A percentile compares a stretch with the other conserved stretches of the same genome.
These are phyloP conservation scores for Dactylellina leptospora DNA, from an alignment of 2,329 filamentous ascomycete genomes.

Conservation along the genomic window DNA sequence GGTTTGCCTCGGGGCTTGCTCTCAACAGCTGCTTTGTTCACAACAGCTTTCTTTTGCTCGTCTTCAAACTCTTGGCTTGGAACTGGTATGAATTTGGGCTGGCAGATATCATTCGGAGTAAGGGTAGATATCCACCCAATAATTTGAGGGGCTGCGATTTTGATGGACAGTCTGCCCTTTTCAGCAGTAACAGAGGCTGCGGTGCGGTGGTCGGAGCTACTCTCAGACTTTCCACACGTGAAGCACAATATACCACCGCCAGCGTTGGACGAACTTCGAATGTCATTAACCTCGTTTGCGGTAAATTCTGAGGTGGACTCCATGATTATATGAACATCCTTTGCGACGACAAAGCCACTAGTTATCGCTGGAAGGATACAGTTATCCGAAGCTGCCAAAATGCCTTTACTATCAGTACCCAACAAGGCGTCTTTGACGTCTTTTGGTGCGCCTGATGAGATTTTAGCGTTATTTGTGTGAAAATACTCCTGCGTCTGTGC, in stretches of 20 bases:
- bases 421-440: not conserved
- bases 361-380: not conserved
- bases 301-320: not conserved
- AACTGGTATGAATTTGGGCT: too few species aligned
- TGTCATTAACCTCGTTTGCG: not conserved
- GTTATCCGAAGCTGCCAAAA: not conserved
- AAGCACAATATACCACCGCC: not conserved
- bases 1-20: too few species aligned
- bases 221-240: not conserved
- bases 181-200: not conserved
- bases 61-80: too few species aligned
- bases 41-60: too few species aligned
- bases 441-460: not conserved
- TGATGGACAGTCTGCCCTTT: not conserved
- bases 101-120: conserved; percentile 2
- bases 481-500: conserved; percentile 1
- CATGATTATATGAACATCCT: conserved; percentile 1
- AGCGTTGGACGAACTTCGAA: not conserved
- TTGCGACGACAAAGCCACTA: conserved; percentile 1
- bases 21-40: too few species aligned
- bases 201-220: not conserved
- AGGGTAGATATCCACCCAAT: conserved; percentile 9
- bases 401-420: too few species aligned
- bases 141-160: conserved; percentile 1
- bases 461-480: not conserved